Percentiles rank a stretch among this genome's conserved stretches.
These are phyloP conservation scores for Begonia peltatifolia DNA, from an alignment of 306 rosid species.

Conservation along the genomic window DNA sequence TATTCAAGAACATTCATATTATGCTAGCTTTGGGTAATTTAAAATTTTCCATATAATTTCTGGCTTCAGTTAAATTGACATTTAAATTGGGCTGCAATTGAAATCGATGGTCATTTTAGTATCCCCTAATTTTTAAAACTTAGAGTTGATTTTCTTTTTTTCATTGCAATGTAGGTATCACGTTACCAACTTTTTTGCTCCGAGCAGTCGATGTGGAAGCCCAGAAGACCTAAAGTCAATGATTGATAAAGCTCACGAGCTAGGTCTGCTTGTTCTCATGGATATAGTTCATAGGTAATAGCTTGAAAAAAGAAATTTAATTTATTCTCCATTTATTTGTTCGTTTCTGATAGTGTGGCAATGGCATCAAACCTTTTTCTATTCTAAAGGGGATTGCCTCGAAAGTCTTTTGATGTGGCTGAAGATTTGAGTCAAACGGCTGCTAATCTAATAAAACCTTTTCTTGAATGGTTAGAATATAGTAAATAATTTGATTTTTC, in stretches of 20 bases:
- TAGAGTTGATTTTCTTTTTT: too few relatives aligned
- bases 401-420: too few relatives aligned
- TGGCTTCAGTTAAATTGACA: background rate
- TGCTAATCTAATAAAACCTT: too few relatives aligned
- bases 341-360: too few relatives aligned
- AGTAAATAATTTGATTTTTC: too few relatives aligned
- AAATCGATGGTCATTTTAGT: background rate
- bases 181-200: slow-evolving; percentile 95
- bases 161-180: slow-evolving; percentile 53
- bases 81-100: background rate
- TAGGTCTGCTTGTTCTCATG: slow-evolving; percentile 93
- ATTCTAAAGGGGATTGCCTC: too few relatives aligned
- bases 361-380: too few relatives aligned
- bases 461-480: too few relatives aligned
- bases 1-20: slow-evolving; percentile 95
- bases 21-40: slow-evolving; percentile 95
- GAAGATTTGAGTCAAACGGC: too few relatives aligned
- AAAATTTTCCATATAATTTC: slow-evolving; percentile 5
- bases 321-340: background rate
- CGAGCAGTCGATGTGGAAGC: slow-evolving; percentile 95
- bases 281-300: slow-evolving; percentile 98
- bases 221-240: slow-evolving; percentile 94
- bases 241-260: slow-evolving; percentile 89
- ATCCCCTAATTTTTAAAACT: too few relatives aligned
- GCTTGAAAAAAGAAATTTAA: background rate